Base-by-base conservation (phyloP, 73 alveolate genomes). In the Urostyla sp. region DNA sequence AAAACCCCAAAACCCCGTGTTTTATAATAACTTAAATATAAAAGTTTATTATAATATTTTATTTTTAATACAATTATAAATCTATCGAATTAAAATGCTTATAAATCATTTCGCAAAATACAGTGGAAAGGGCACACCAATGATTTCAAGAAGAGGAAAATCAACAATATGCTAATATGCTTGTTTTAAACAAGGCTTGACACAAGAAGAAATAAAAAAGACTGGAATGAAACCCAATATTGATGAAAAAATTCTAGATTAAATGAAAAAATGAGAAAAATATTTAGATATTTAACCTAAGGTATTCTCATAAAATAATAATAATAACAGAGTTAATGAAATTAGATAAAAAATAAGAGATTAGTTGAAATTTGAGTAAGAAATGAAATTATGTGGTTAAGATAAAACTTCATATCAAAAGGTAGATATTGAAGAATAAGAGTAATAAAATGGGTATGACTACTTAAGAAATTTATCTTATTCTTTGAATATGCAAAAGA, bases 61-160 rank as follows among this genome's bases (percentile, higher is more conserved):
- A n/a, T n/a, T n/a, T n/a, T n/a, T n/a, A n/a, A n/a, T n/a, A n/a
- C n/a, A n/a, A n/a, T n/a, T n/a, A 40, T 40, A 11, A 40, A 40
- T 11, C 51, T 40, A 11, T 40, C 15, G 21, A 56, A 66, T 8
- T 66, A 66, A 40, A 66, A 66, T 66, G 80, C 48, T 66, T 4
- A 66, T 45, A 7, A 66, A 66, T 54, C 27, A 66, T 46, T 43
- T 43, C 46, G 80, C 80, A 8, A 66, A 66, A 28, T 66, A 66
- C 48, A 40, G 66, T 13, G 80, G 80, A 43, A 66, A 66, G 52
- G 80, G 80, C 35, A 66, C 80, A 6, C 80, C 80, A 16, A 66
- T 66, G 80, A 66, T 66, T 7, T 66, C 80, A 23, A 59, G 80
- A 20, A 16, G 80, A 44, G 80, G 80, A 16, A 66, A 66, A 23